Conservation (phyloP, 2,329 filamentous ascomycete genomes). For the Colletotrichum sp. region DNA sequence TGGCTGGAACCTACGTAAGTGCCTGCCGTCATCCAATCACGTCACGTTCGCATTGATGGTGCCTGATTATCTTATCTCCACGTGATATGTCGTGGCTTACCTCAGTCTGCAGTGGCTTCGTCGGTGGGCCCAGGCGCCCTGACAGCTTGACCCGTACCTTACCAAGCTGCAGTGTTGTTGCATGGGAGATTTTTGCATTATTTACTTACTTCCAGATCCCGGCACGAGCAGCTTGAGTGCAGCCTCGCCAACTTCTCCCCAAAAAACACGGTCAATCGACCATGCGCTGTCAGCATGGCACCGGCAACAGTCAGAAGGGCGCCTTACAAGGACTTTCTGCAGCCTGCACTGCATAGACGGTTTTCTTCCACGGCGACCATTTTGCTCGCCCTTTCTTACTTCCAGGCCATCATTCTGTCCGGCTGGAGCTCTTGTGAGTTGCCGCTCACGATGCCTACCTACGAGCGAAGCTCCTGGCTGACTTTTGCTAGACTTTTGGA, state of each 20-base stretch:
- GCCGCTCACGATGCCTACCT: not conserved
- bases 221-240: slow-evolving; percentile 16
- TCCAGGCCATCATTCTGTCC: slow-evolving; percentile 73
- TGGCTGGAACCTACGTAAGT: slow-evolving; percentile 21
- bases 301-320: slow-evolving; percentile 58
- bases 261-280: slow-evolving; percentile 35
- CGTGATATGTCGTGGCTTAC: not conserved
- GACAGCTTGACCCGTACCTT: not conserved
- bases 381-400: slow-evolving; percentile 74
- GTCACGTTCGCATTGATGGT: not conserved
- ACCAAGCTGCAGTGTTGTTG: slow-evolving; percentile 11
- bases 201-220: slow-evolving; percentile 28
- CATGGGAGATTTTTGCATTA: slow-evolving; percentile 22
- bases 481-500: slow-evolving; percentile 71
- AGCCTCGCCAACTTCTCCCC: slow-evolving; percentile 25
- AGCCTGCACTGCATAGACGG: slow-evolving; percentile 83
- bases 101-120: not conserved
- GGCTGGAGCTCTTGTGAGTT: slow-evolving; percentile 72
- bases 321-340: slow-evolving; percentile 87
- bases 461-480: slow-evolving; percentile 1
- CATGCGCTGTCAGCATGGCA: slow-evolving; percentile 57
- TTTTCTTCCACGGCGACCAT: slow-evolving; percentile 80
- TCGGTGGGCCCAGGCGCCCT: not conserved
- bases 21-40: slow-evolving; percentile 3
- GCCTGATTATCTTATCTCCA: slow-evolving; percentile 10